Conservation (phyloP, 306 rosid genomes). For the Luffa aegyptiaca region DNA sequence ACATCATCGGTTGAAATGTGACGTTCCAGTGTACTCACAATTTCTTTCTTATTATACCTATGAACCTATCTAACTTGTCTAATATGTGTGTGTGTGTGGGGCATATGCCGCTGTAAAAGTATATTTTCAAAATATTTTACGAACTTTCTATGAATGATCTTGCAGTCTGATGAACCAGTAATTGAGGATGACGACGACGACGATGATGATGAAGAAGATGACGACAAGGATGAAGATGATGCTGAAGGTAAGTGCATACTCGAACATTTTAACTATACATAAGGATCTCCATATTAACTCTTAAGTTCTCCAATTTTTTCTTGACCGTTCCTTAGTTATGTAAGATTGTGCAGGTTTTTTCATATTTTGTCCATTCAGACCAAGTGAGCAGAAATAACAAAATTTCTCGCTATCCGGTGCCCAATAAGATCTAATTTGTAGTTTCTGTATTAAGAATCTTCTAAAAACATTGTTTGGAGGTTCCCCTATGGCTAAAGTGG, state of each 20-base stretch:
- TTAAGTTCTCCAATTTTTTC: background rate
- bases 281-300: background rate
- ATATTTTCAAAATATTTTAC: background rate
- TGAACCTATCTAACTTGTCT: background rate
- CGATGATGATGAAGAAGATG: constrained; percentile 56
- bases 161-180: constrained; percentile 66
- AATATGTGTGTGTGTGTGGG: too few species aligned
- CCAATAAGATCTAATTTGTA: background rate
- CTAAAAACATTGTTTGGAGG: background rate
- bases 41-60: too few species aligned
- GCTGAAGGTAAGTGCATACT: constrained; percentile 44
- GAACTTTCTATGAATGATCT: background rate
- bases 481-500: background rate
- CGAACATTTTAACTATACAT: background rate
- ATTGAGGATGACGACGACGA: constrained; percentile 77
- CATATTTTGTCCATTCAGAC: background rate
- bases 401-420: background rate
- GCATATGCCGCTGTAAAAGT: background rate
- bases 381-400: background rate
- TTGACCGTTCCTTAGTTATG: background rate
- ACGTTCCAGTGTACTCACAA: background rate
- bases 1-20: background rate
- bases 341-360: background rate
- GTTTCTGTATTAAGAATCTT: background rate
- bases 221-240: constrained; percentile 46